These are phyloP conservation scores for Earliella scabrosa DNA, from an alignment of 1,284 basidiomycete species.

Conservation along the genomic window DNA sequence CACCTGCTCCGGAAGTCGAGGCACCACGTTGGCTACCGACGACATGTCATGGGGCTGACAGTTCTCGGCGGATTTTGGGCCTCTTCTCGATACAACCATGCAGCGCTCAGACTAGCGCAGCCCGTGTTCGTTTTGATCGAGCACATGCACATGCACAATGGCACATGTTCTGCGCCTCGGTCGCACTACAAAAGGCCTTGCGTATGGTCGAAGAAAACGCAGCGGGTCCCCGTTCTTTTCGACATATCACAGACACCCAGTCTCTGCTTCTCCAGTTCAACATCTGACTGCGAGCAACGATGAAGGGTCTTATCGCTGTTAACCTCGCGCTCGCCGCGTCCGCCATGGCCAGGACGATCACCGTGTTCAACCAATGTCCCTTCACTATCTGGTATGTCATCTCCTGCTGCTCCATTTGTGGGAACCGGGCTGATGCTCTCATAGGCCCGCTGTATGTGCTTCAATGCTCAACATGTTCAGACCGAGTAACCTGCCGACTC, in stretches of 20 bases:
- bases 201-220: neutral
- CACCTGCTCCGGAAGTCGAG: neutral
- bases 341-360: conserved; percentile 19
- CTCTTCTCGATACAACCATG: no score
- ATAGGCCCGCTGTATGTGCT: conserved; percentile 40
- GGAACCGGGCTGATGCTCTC: neutral
- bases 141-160: no score
- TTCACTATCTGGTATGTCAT: conserved; percentile 19
- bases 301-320: conserved; percentile 18
- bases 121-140: no score
- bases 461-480: neutral
- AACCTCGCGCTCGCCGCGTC: conserved; percentile 17
- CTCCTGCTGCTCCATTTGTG: neutral
- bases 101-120: no score
- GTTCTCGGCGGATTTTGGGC: neutral
- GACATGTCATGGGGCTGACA: neutral
- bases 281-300: neutral
- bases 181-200: neutral
- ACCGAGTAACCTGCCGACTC: neutral
- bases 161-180: no score
- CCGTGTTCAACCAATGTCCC: conserved; percentile 21
- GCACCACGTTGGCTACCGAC: neutral
- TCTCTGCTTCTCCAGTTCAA: neutral
- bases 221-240: neutral
- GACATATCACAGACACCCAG: neutral